These are phyloP conservation scores for Phytophthora megakarya DNA, from an alignment of 352 stramenopile species.

Conservation along the genomic window DNA sequence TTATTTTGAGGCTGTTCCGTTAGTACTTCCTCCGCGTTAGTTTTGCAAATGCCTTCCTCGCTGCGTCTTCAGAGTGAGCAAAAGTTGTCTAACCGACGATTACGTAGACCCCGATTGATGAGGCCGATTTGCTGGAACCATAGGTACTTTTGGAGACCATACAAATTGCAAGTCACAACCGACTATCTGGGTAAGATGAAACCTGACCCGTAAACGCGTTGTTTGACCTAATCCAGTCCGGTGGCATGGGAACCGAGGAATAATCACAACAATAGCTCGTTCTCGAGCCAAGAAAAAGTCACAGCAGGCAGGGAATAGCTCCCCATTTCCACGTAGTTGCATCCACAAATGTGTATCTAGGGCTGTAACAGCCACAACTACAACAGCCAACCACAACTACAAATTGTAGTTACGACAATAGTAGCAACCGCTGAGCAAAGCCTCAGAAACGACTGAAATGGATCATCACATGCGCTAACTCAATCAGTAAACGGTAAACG, in stretches of 20 bases:
- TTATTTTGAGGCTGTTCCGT: constrained; percentile 47
- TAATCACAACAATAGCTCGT: constrained; percentile 17
- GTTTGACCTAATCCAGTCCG: not conserved
- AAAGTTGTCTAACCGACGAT: constrained; percentile 29
- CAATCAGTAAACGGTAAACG: no score
- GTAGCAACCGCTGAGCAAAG: no score
- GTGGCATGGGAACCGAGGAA: constrained; percentile 8
- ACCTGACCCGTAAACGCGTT: constrained; percentile 12
- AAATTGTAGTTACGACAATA: no score
- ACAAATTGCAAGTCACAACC: constrained; percentile 25
- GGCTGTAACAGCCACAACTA: not conserved
- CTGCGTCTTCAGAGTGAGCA: constrained; percentile 12
- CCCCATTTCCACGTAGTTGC: not conserved
- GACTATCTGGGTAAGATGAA: constrained; percentile 25
- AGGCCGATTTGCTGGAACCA: constrained; percentile 15
- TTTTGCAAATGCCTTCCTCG: constrained; percentile 23
- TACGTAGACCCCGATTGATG: constrained; percentile 26
- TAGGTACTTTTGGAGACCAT: constrained; percentile 12
- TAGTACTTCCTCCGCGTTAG: constrained; percentile 29
- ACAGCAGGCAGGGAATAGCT: constrained; percentile 9
- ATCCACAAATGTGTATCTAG: not conserved
- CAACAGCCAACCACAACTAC: no score
- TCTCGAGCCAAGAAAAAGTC: not conserved
- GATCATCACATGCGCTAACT: no score
- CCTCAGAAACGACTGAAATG: no score